Evolutionary conservation across 768 basidiomycete species (phyloP), one percentile per base, ranked within the genome.

Genomic region (Amanita fuliginea): DNA sequence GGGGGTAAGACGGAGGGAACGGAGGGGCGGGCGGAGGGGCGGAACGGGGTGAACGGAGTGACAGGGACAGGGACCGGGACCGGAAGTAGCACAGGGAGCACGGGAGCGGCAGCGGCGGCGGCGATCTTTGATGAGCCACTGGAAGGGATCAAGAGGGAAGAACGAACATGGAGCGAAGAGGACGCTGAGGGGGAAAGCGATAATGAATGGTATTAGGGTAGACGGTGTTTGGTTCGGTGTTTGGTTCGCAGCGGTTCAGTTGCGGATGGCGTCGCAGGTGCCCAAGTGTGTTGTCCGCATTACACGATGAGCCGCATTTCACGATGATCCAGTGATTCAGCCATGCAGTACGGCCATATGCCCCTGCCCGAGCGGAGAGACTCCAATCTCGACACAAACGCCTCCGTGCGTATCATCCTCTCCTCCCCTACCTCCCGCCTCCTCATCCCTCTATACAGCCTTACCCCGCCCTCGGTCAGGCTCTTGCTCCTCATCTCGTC

Each of bases 301-400:
- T 46, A 19, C 32, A 42, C 39, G 55, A 56, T 53, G 51, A 54
- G 45, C 24, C 33, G 46, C 42, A 14, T 42, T 46, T 32, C 24
- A 55, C 55, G 51, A 62, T 59, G 57, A 53, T 62, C 34, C 61
- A 81, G 78, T 65, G 79, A 80, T 61, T 64, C 72, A 53, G 66
- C 64, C 55, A 80, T 81, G 76, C 70, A 78, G 59, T 81, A 81
- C 69, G 70, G 68, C 53, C 79, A 79, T 62, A 68, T 81, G 59
- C 69, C 71, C 52, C 57, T 71, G 51, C 60, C 67, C 46, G 75
- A 76, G 54, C 67, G 73, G 51, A 69, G 80, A 59, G 78, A 81
- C 60, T 67, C 72, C 39, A 76, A 65, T 59, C 65, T 78, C 54
- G 78, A 80, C 62, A 68, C 66, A 67, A 75, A 73, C 59, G 75